Percentiles rank a stretch among this genome's conserved stretches.
phyloP scores from a whole-genome alignment of 2,329 filamentous ascomycete genomes.

The Xylaria arbuscula region DNA sequence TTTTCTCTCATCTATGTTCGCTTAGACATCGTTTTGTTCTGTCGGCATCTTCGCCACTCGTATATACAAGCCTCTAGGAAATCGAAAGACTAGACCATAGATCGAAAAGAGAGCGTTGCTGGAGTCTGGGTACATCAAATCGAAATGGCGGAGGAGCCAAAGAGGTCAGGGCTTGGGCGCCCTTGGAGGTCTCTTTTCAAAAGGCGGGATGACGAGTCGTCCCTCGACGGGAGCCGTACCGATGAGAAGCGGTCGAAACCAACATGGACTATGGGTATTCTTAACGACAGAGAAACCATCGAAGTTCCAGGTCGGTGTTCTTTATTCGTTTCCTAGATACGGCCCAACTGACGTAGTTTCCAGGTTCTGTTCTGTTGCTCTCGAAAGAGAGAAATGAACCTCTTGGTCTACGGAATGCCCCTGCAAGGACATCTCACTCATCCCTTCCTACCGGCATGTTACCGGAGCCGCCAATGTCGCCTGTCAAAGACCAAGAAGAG shows the following conservation, averaged over 20 bases:
- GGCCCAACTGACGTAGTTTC: constrained; percentile 24
- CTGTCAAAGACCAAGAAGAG: constrained; percentile 43
- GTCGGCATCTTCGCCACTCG: neutral
- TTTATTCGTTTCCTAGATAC: neutral
- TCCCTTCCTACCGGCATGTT: constrained; percentile 62
- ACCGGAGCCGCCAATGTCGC: constrained; percentile 50
- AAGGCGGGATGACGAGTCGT: constrained; percentile 32
- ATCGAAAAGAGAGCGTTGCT: neutral
- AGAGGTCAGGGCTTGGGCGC: constrained; percentile 33
- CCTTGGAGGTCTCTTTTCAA: constrained; percentile 40
- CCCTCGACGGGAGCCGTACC: constrained; percentile 16
- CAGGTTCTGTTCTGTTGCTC: constrained; percentile 69
- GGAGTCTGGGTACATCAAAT: neutral
- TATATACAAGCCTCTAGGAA: neutral
- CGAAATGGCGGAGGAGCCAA: constrained; percentile 38
- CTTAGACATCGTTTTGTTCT: neutral
- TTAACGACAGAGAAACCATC: constrained; percentile 83
- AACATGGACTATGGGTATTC: constrained; percentile 77
- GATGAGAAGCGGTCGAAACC: constrained; percentile 37
- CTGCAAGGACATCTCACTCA: constrained; percentile 68
- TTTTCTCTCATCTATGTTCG: neutral
- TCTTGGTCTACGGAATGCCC: constrained; percentile 67
- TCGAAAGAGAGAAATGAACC: constrained; percentile 67
- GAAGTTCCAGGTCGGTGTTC: constrained; percentile 80
- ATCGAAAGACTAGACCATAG: neutral